These are phyloP conservation scores for Lichina pygmaea DNA, from an alignment of 495 filamentous ascomycete genomes.

Conservation along the genomic window DNA sequence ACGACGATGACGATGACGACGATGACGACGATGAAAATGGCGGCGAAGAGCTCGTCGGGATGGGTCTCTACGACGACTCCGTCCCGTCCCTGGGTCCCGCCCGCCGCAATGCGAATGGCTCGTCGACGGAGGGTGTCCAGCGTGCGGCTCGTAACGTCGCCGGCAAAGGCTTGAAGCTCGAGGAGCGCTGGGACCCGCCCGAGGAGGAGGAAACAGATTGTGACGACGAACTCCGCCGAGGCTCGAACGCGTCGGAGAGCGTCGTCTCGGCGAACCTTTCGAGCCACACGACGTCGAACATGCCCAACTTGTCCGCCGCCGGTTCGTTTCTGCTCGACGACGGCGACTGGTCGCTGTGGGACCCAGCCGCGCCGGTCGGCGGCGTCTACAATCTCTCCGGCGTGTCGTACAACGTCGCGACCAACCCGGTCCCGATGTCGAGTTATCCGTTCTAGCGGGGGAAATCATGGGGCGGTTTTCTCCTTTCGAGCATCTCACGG, in stretches of 20 bases:
- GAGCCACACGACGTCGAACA: no score
- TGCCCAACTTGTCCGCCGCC: no score
- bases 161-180: constrained; percentile 56
- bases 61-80: constrained; percentile 58
- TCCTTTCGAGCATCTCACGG: no score
- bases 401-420: no score
- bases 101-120: constrained; percentile 17
- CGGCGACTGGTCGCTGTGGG: neutral
- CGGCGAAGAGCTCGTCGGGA: constrained; percentile 41
- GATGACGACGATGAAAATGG: neutral
- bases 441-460: no score
- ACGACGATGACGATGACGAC: neutral
- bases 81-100: constrained; percentile 14
- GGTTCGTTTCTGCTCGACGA: neutral
- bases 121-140: constrained; percentile 15
- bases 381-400: no score
- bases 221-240: no score
- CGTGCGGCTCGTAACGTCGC: constrained; percentile 9
- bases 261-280: no score
- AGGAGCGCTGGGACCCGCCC: constrained; percentile 60
- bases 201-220: constrained; percentile 2
- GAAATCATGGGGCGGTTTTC: no score
- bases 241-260: no score
- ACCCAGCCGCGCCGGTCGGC: no score
- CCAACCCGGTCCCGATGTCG: no score